phyloP scores from a whole-genome alignment of 257 asterid species.

The Ophiorrhiza pumila region DNA sequence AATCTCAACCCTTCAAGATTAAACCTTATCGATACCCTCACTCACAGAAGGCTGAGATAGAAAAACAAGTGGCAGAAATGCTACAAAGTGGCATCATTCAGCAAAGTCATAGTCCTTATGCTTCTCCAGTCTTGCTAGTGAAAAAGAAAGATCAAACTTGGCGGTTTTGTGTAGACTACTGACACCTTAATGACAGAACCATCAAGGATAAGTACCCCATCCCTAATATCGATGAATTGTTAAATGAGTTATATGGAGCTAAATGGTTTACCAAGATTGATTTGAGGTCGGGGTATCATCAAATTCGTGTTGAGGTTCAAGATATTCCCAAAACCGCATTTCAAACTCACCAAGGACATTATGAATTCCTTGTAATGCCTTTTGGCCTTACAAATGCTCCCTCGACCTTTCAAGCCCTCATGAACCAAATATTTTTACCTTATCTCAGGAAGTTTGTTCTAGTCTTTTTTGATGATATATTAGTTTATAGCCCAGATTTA shows the following conservation, averaged over 20 bases:
- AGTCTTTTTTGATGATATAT: neutral
- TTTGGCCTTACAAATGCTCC: constrained; percentile 1
- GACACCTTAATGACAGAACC: neutral
- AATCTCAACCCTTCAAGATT: neutral
- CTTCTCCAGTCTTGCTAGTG: neutral
- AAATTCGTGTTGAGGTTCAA: neutral
- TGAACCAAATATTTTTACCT: neutral
- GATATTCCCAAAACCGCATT: neutral
- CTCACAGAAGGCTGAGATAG: neutral
- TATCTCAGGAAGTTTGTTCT: neutral
- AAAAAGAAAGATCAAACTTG: neutral
- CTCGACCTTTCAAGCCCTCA: neutral
- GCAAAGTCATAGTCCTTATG: neutral
- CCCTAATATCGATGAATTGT: neutral
- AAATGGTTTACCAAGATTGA: neutral
- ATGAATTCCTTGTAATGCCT: neutral
- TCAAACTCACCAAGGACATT: neutral
- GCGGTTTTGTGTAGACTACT: neutral
- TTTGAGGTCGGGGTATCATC: neutral
- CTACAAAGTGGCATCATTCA: neutral
- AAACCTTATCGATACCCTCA: neutral
- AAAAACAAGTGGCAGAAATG: neutral
- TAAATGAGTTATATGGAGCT: neutral
- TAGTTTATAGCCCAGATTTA: neutral
- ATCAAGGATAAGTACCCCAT: neutral